Base-by-base conservation (phyloP, 2,329 filamentous ascomycete species). In the Dothideomycetes sp. region DNA sequence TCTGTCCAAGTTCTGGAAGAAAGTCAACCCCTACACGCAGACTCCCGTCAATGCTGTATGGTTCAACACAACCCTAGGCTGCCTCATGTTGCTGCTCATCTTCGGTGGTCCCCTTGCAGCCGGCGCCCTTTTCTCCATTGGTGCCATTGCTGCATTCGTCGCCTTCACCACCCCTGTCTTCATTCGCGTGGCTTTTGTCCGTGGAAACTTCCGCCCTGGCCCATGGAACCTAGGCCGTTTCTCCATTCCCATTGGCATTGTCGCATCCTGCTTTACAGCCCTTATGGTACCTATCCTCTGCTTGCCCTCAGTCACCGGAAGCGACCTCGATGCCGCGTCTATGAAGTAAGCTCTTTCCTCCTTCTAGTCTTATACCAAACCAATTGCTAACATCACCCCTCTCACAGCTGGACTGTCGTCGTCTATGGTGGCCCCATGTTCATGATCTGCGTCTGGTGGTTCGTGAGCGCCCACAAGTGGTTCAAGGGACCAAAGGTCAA, bases 311-410 rank as follows among this genome's bases (percentile, higher is more conserved):
- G 62, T 68, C 4, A 73, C 65, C 2, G 77, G 76, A 2, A 58
- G 54, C 0, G 62, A 80, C 48, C 54, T 83, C 37, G 66, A 68
- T 3, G 54, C 56, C 2, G 54, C 63, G 12, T 51, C 61, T 5
- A 82, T 83, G 79, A 83, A 84, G 52, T 84, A 78, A 74, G 81
- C 79, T 2, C n/a, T n/a, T n/a, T n/a, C n/a, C n/a, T n/a, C n/a
- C 72, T 65, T 47, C 60, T 82, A 17, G 77, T 81, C 7, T n/a
- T n/a, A n/a, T 82, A 79, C 57, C 78, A 77, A 4, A 77, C 7
- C 12, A 27, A 27, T 27, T 63, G 3, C 72, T n/a, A 27, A 12
- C 22, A 27, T 27, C 7, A 27, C 22, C 22, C 22, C 22, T 75
- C 0, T 81, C 81, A 77, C 43, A 75, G 3, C 53, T 15, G 9